Percentiles rank a stretch among this genome's conserved stretches.
These are phyloP conservation scores for Pseudogymnoascus sp. DNA, from an alignment of 2,329 filamentous ascomycete species.

Conservation along the genomic window DNA sequence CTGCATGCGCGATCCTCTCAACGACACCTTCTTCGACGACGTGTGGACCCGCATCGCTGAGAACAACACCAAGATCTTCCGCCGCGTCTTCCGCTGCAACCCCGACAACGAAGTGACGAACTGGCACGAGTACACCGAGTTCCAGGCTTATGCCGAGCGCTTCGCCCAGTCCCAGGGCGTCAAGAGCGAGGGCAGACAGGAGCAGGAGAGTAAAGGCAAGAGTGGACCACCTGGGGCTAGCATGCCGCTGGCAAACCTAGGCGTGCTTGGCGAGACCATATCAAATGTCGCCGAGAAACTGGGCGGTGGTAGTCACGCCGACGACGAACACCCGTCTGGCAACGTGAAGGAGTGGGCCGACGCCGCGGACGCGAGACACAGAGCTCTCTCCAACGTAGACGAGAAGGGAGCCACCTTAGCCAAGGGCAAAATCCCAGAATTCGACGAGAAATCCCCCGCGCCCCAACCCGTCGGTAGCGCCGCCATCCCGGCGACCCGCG, in stretches of 20 bases:
- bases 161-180: constrained; percentile 47
- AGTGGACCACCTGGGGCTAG: constrained; percentile 25
- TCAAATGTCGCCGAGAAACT: constrained; percentile 21
- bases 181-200: constrained; percentile 26
- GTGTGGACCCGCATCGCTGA: constrained; percentile 80
- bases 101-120: constrained; percentile 89
- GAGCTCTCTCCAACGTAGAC: neutral
- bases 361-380: constrained; percentile 18
- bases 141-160: constrained; percentile 59
- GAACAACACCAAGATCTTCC: constrained; percentile 93
- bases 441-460: neutral
- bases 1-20: constrained; percentile 88
- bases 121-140: constrained; percentile 70
- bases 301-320: constrained; percentile 9
- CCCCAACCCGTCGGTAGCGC: neutral
- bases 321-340: constrained; percentile 18
- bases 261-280: constrained; percentile 15
- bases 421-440: neutral
- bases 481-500: neutral
- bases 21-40: constrained; percentile 73
- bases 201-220: constrained; percentile 24
- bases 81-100: constrained; percentile 92
- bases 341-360: constrained; percentile 24
- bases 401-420: neutral
- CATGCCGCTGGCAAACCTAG: constrained; percentile 10